Conservation (phyloP, 371 early-diverging fungal genomes). For the Cokeromyces recurvatus region DNA sequence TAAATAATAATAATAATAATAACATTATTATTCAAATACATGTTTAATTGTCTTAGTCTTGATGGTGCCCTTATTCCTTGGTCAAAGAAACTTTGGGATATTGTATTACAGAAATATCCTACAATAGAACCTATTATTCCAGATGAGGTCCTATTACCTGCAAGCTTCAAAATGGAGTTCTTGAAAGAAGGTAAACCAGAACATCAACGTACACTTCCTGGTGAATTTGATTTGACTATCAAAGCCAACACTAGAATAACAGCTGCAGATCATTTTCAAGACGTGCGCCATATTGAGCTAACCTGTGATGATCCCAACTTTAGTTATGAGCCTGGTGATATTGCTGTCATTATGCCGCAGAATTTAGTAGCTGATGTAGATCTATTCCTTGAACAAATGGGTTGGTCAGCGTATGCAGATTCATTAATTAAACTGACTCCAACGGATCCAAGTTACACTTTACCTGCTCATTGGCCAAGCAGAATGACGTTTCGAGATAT, state of each 20-base stretch:
- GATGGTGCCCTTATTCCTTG: conserved; percentile 89
- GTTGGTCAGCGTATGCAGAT: conserved; percentile 72
- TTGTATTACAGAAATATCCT: conserved; percentile 51
- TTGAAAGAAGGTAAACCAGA: conserved; percentile 13
- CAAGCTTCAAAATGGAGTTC: conserved; percentile 38
- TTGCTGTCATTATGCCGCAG: conserved; percentile 69
- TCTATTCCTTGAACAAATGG: conserved; percentile 62
- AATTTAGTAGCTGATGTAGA: conserved; percentile 69
- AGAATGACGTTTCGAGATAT: conserved; percentile 67
- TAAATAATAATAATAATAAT: too few relatives aligned
- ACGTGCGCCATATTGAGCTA: conserved; percentile 76
- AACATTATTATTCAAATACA: too few relatives aligned
- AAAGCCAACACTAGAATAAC: conserved; percentile 68
- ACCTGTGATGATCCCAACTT: conserved; percentile 18
- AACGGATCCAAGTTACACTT: conserved; percentile 35
- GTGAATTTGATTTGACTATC: conserved; percentile 36
- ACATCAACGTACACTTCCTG: conserved; percentile 1
- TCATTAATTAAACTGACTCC: conserved; percentile 46
- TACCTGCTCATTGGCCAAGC: conserved; percentile 43
- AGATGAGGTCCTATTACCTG: conserved; percentile 46
- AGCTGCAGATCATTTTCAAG: conserved; percentile 80
- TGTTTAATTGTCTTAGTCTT: conserved; percentile 39
- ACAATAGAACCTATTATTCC: conserved; percentile 45
- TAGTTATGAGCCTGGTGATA: conserved; percentile 78
- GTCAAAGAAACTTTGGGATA: conserved; percentile 69